Evolutionary conservation across 495 filamentous ascomycete species (phyloP).

Genomic region (Neurospora tetraspora): DNA sequence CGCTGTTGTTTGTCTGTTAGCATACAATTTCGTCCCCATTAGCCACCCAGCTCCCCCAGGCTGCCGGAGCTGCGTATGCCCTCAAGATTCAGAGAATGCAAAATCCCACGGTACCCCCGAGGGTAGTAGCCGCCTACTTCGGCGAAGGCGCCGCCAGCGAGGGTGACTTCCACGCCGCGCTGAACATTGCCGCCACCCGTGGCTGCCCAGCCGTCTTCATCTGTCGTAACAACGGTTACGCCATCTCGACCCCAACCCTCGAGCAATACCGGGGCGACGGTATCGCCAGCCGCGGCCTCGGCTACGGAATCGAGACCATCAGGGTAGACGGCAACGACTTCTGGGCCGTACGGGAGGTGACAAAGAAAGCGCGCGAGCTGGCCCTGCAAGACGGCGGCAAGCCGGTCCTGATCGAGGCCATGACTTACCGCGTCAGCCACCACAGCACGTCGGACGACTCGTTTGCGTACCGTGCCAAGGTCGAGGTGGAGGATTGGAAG

Average conservation of each 20-base stretch:
- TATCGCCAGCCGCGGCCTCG: constrained; percentile 87
- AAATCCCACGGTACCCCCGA: constrained; percentile 50
- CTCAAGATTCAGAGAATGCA: constrained; percentile 75
- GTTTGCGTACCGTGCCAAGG: constrained; percentile 86
- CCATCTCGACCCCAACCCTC: constrained; percentile 86
- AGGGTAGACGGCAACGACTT: constrained; percentile 97
- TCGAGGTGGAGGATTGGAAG: constrained; percentile 98
- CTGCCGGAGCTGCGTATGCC: constrained; percentile 87
- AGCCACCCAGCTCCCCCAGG: constrained; percentile 93
- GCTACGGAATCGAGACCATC: constrained; percentile 95
- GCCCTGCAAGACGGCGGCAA: constrained; percentile 69
- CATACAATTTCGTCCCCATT: constrained; percentile 91
- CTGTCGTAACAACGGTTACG: constrained; percentile 95
- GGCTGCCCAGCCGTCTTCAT: constrained; percentile 89
- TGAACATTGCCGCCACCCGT: constrained; percentile 93
- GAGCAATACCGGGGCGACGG: constrained; percentile 97
- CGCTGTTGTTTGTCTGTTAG: constrained; percentile 25
- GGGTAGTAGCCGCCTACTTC: constrained; percentile 84
- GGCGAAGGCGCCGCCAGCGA: constrained; percentile 97
- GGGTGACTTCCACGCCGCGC: constrained; percentile 93
- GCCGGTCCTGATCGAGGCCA: constrained; percentile 85
- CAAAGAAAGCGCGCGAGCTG: constrained; percentile 62
- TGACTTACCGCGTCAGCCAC: constrained; percentile 95
- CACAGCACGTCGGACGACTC: constrained; percentile 98
- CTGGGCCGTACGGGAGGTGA: constrained; percentile 83